These are phyloP conservation scores for Ogataea trehalophila DNA, from an alignment of 805 yeast genomes.

Conservation along the genomic window DNA sequence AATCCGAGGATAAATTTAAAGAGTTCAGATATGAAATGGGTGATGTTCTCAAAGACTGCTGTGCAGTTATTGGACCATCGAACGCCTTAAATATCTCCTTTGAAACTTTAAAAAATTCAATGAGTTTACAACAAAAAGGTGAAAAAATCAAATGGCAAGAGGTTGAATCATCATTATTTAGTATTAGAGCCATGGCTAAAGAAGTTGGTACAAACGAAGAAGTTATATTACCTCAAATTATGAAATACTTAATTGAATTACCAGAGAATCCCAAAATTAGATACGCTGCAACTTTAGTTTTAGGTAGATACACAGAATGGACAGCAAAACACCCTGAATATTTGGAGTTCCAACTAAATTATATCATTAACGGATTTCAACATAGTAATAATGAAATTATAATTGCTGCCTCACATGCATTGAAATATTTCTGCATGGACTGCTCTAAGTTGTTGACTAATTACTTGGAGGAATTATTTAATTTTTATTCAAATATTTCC, in stretches of 20 bases:
- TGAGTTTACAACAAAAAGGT: constrained; percentile 31
- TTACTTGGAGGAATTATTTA: constrained; percentile 69
- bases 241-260: constrained; percentile 60
- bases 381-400: constrained; percentile 34
- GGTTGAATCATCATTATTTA: constrained; percentile 84
- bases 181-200: constrained; percentile 91
- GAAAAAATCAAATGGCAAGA: constrained; percentile 66
- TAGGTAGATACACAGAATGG: constrained; percentile 98
- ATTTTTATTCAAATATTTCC: constrained; percentile 57
- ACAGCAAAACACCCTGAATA: constrained; percentile 79
- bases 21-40: constrained; percentile 97
- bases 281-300: constrained; percentile 87
- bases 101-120: constrained; percentile 43
- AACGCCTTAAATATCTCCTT: constrained; percentile 70
- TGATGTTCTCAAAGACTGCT: constrained; percentile 93
- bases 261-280: constrained; percentile 86
- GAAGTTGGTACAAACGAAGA: constrained; percentile 67
- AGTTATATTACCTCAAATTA: constrained; percentile 67
- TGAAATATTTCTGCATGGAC: constrained; percentile 92
- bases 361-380: constrained; percentile 73
- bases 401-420: constrained; percentile 87
- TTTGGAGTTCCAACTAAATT: constrained; percentile 76
- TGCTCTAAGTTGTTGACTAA: constrained; percentile 63
- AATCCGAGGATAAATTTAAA: constrained; percentile 86
- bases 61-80: constrained; percentile 80